Evolutionary conservation across 495 filamentous ascomycete genomes (phyloP), one percentile per base, ranked within the genome.

Genomic region (Penicillium nucicola): DNA sequence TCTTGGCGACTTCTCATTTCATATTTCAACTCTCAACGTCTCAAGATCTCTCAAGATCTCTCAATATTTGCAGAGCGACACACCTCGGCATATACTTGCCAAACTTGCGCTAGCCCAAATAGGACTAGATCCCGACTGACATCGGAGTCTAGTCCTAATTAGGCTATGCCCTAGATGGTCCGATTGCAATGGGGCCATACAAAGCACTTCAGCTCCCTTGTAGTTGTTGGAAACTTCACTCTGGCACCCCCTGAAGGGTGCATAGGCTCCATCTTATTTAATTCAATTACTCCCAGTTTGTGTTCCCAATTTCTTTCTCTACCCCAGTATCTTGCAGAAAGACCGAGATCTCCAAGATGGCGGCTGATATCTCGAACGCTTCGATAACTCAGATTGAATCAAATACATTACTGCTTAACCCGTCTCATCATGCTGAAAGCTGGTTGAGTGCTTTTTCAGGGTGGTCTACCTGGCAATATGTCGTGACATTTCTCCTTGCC

Each of bases 391-490:
- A 48, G 38, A 12, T 32, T 32, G 52, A 53, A 23, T 18, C 38
- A 12, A 40, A 53, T 25, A 25, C 37, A 45, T 41, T 47, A 37
- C 25, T 44, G 36, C 39, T 41, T 19, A 17, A n/a, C n/a, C 38
- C 33, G 8, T 31, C 37, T 17, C 46, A 41, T 12, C 46, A 41
- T 15, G 25, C 23, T 2, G 14, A 39, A 44, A 20, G 11, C 40
- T 20, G 60, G n/a, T 25, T 28, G 11, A 18, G 17, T 0, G 18
- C 41, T 17, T 19, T 60, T 23, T 7, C 13, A 13, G 45, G 48
- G 4, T 62, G 61, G 48, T 42, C 58, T 0, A 41, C 53, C 18
- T 70, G 65, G 67, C 65, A 67, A 34, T 70, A 68, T 44, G 22
- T 62, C 1, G 51, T 64, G 8, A 53, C 64, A 0, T 35, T 64